These are phyloP conservation scores for Fremontodendron californicum DNA, from an alignment of 345 rosid species.

Conservation along the genomic window DNA sequence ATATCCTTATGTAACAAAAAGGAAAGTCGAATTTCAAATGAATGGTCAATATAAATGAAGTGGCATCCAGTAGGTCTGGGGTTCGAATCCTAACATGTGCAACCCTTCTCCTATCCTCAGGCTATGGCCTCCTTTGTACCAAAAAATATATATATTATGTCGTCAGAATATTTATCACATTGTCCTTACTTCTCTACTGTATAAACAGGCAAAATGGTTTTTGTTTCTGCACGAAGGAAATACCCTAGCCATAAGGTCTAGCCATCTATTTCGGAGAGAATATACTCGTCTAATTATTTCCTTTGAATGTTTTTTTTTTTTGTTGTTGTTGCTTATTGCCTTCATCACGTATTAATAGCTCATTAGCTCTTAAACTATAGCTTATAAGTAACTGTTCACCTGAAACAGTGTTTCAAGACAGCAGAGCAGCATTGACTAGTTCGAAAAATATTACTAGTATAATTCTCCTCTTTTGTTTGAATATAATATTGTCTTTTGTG, in stretches of 20 bases:
- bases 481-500: not conserved
- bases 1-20: not conserved
- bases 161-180: not conserved
- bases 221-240: too few species aligned
- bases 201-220: too few species aligned
- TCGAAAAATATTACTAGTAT: not conserved
- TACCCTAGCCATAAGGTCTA: not conserved
- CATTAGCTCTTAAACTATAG: not conserved
- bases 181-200: not conserved
- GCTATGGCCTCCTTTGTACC: too few species aligned
- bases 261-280: not conserved
- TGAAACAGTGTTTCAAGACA: not conserved
- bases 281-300: not conserved
- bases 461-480: not conserved
- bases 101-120: too few species aligned
- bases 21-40: not conserved
- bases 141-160: too few species aligned
- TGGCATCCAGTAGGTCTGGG: too few species aligned
- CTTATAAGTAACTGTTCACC: not conserved
- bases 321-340: not conserved
- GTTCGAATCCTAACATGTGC: too few species aligned
- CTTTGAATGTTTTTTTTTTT: not conserved
- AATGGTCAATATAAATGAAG: not conserved
- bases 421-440: not conserved
- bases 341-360: not conserved